Evolutionary conservation across 208 protist genomes (phyloP).

Genomic region (Trypanosoma lewisi): DNA sequence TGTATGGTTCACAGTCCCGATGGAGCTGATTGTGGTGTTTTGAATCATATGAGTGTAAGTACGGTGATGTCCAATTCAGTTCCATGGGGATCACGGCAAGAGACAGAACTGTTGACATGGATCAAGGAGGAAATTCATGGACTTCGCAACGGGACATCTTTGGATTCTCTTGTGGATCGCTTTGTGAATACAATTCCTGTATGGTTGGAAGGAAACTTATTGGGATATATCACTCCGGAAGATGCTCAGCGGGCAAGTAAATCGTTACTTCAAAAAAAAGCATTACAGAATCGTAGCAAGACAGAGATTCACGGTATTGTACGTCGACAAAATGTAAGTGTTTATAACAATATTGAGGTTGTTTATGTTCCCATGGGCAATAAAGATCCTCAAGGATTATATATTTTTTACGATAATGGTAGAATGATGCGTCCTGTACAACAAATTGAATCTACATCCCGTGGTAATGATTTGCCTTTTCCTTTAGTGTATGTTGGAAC

Average conservation of each 20-base stretch:
- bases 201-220: constrained; percentile 89
- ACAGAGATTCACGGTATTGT: constrained; percentile 67
- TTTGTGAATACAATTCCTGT: constrained; percentile 80
- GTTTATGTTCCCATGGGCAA: constrained; percentile 65
- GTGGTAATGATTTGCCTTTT: constrained; percentile 58
- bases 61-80: constrained; percentile 69
- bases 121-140: constrained; percentile 41
- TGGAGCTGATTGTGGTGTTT: constrained; percentile 99
- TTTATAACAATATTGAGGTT: constrained; percentile 76
- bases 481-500: constrained; percentile 92
- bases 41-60: constrained; percentile 97
- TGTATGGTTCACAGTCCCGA: constrained; percentile 99
- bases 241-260: constrained; percentile 45
- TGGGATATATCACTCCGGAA: constrained; percentile 75
- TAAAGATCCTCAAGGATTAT: constrained; percentile 82
- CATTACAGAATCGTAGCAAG: constrained; percentile 35
- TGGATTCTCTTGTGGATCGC: constrained; percentile 36
- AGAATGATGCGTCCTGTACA: constrained; percentile 96
- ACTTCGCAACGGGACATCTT: constrained; percentile 40
- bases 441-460: constrained; percentile 55
- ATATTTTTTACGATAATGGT: constrained; percentile 89
- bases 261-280: constrained; percentile 52
- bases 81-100: constrained; percentile 14
- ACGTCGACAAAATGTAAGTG: constrained; percentile 43
- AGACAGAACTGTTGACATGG: constrained; percentile 37